Percentiles rank a stretch among this genome's conserved stretches.
Conservation (phyloP, 306 rosid species). For the Rosa persica region DNA sequence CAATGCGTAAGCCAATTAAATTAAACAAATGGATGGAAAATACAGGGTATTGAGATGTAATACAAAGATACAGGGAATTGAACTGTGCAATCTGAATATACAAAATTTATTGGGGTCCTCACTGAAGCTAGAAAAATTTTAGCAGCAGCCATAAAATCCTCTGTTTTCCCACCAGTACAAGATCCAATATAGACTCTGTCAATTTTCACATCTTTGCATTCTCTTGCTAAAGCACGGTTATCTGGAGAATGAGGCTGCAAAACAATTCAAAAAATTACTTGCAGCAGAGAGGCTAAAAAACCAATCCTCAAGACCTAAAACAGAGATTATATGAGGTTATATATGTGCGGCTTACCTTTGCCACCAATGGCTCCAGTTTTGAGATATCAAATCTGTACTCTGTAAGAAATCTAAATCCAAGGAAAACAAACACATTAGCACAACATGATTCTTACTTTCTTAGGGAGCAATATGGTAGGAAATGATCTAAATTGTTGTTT, state of each 20-base stretch:
- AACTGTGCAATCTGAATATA: background rate
- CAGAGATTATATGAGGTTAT: background rate
- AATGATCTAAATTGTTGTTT: background rate
- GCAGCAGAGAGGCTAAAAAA: background rate
- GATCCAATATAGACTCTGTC: conserved; percentile 92
- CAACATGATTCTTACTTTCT: background rate
- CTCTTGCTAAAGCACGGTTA: conserved; percentile 92
- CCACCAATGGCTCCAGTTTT: conserved; percentile 85
- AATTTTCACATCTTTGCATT: conserved; percentile 92
- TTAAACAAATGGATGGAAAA: background rate
- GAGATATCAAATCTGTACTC: conserved; percentile 86
- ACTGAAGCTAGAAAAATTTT: conserved; percentile 80
- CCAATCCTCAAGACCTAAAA: background rate
- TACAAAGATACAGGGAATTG: background rate
- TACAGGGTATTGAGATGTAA: background rate
- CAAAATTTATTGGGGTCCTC: conserved; percentile 24
- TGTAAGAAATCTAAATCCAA: conserved; percentile 58
- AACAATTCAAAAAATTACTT: conserved; percentile 19
- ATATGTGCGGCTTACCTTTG: conserved; percentile 52
- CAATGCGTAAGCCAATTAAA: background rate
- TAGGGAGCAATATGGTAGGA: background rate
- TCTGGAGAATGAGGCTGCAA: conserved; percentile 97
- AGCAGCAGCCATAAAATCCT: conserved; percentile 87
- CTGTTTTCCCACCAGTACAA: conserved; percentile 89
- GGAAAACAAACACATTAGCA: conserved; percentile 13